Base-by-base conservation (phyloP, 225 moss, liverwort and hornwort species). In the Pleurozium schreberi region DNA sequence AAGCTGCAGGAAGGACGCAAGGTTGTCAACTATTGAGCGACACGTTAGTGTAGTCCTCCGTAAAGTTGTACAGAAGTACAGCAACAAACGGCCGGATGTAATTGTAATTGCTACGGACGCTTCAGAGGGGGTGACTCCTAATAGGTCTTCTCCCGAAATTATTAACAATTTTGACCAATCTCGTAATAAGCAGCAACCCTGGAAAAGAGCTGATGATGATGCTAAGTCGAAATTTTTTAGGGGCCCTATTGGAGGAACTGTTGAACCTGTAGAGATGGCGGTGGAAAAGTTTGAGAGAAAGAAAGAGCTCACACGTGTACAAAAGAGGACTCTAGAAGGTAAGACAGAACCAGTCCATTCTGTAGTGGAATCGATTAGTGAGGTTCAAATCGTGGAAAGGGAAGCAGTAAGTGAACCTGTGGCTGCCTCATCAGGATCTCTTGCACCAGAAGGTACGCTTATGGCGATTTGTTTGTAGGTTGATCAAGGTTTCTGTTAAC, bases 11-110 rank as follows among this genome's bases (percentile, higher is more conserved):
- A 92, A 90, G 81, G 94, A 95, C 82, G 89, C 94, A 47, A 91
- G 94, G 57, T 88, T 99, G 85, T 82, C 93, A 38, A 94, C 96
- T 55, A 92, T 99, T 60, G 99, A 99, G 92, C 94, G 97, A 20
- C 97, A 96, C 74, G 88, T 99, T 55, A 94, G 96, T 83, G 90
- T 92, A 80, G 95, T 93, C 75, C 92, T 99, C 86, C 95, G 95
- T 17, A 96, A 97, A 90, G 96, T 97, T 49, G 93, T 95, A 50
- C 99, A 99, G 84, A 99, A 99, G 89, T 96, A 90, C 86, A 95
- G 96, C 89, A 99, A 99, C 85, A 96, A 95, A 85, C 92, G 99
- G 86, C 99, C 99, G 49, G 99, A 99, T 84, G 99, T 99, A 33
- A 92, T 97, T 87, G 99, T 99, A 20, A 95, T 97, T 87, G 97